phyloP scores from a whole-genome alignment of 2,329 filamentous ascomycete genomes.

The Cadophora sp. region DNA sequence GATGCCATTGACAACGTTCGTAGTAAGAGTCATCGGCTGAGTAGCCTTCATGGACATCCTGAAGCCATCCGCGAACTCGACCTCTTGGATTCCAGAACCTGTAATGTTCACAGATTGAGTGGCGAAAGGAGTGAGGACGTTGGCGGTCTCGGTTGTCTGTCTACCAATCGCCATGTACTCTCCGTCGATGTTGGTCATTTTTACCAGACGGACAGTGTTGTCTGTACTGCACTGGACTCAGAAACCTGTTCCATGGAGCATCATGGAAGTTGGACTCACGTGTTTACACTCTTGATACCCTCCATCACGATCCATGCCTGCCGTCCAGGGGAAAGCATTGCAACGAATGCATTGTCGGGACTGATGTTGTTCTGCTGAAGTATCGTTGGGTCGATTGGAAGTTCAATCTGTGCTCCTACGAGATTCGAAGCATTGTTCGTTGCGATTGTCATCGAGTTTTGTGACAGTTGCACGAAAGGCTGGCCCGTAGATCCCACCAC shows the following conservation, averaged over 20 bases:
- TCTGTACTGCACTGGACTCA: conserved; percentile 20
- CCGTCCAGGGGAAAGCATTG: conserved; percentile 29
- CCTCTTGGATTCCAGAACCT: conserved; percentile 33
- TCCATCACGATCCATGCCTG: conserved; percentile 34
- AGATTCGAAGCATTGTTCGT: conserved; percentile 32
- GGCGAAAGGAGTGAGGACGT: conserved; percentile 28
- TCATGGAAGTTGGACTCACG: conserved; percentile 19
- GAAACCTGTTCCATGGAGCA: background rate
- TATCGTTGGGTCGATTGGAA: conserved; percentile 25
- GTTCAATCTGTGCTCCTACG: conserved; percentile 32
- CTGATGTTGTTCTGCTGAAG: conserved; percentile 28
- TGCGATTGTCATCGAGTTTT: conserved; percentile 31
- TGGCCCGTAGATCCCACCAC: conserved; percentile 31
- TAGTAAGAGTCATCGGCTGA: conserved; percentile 29
- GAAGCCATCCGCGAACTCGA: conserved; percentile 32
- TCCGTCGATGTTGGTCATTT: conserved; percentile 29
- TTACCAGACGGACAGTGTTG: conserved; percentile 29
- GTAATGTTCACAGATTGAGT: conserved; percentile 28
- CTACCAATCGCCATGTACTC: conserved; percentile 31
- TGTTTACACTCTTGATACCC: conserved; percentile 30
- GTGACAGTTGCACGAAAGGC: conserved; percentile 32
- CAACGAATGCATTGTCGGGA: conserved; percentile 31
- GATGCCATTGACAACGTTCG: conserved; percentile 28
- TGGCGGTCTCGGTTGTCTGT: conserved; percentile 30
- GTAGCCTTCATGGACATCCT: conserved; percentile 30